A percentile compares a stretch with the other conserved stretches of the same genome.
These are phyloP conservation scores for Spencermartinsiella europaea DNA, from an alignment of 805 yeast genomes.

Conservation along the genomic window DNA sequence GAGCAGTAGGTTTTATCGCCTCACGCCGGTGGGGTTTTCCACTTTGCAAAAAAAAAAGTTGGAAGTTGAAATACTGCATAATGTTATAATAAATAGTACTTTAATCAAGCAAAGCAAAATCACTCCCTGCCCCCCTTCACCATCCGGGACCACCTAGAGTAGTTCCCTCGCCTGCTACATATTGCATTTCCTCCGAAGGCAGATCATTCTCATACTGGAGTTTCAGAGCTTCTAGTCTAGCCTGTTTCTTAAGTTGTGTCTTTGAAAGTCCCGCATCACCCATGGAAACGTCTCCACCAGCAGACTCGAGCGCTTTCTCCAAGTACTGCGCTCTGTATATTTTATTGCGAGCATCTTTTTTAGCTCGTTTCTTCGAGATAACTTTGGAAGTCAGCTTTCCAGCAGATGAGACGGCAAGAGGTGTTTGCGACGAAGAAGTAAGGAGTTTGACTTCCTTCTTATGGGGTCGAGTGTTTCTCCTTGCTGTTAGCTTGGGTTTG, in stretches of 20 bases:
- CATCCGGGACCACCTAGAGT: constrained; percentile 65
- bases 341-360: constrained; percentile 74
- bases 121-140: too few relatives aligned
- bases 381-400: constrained; percentile 42
- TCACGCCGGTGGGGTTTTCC: too few relatives aligned
- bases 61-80: too few relatives aligned
- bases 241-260: constrained; percentile 31
- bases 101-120: background rate
- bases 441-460: constrained; percentile 17
- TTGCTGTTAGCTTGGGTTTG: constrained; percentile 56
- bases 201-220: constrained; percentile 55
- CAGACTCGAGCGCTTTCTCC: constrained; percentile 14
- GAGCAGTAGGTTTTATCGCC: too few relatives aligned
- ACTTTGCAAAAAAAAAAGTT: background rate
- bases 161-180: constrained; percentile 63
- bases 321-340: constrained; percentile 61
- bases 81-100: too few relatives aligned
- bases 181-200: constrained; percentile 41
- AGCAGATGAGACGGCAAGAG: constrained; percentile 11
- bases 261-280: constrained; percentile 33
- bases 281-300: constrained; percentile 37
- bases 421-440: constrained; percentile 5
- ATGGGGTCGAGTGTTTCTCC: constrained; percentile 20
- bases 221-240: constrained; percentile 30
- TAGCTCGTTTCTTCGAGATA: constrained; percentile 69